Conservation (phyloP, 2,329 filamentous ascomycete species). For the Ascomycota sp. region DNA sequence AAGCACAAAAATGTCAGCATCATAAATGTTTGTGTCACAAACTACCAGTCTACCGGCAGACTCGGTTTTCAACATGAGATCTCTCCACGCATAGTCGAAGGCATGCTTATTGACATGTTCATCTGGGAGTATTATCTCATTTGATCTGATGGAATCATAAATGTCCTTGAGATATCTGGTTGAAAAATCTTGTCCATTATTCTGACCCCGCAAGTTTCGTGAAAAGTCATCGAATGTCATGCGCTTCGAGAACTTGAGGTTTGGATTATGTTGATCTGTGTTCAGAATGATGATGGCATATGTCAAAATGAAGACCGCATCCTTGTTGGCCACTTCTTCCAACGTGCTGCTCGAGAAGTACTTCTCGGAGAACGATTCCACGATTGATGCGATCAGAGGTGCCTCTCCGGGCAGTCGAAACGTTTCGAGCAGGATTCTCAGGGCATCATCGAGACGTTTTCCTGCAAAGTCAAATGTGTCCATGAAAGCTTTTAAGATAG, state of each 20-base stretch:
- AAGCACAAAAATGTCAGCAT: constrained; percentile 90
- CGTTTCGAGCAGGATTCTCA: constrained; percentile 66
- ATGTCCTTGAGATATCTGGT: constrained; percentile 66
- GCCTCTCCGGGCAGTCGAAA: constrained; percentile 91
- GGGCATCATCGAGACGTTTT: constrained; percentile 73
- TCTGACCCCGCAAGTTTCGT: constrained; percentile 75
- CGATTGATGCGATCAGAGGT: constrained; percentile 74
- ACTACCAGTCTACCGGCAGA: constrained; percentile 50
- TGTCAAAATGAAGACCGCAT: constrained; percentile 71
- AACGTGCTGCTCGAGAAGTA: constrained; percentile 52
- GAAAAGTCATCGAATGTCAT: constrained; percentile 73
- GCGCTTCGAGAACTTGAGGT: constrained; percentile 52
- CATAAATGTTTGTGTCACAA: constrained; percentile 82
- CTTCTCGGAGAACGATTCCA: constrained; percentile 67
- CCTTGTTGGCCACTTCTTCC: constrained; percentile 58
- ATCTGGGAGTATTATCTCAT: constrained; percentile 90
- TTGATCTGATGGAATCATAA: constrained; percentile 72
- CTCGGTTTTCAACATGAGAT: constrained; percentile 67
- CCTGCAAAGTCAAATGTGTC: constrained; percentile 69
- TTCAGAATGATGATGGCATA: constrained; percentile 97
- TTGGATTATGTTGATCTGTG: constrained; percentile 89
- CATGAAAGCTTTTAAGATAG: constrained; percentile 66
- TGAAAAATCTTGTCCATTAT: constrained; percentile 64
- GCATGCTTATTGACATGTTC: constrained; percentile 93
- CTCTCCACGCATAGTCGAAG: constrained; percentile 95